phyloP scores from a whole-genome alignment of 371 early-diverging fungal genomes.

The Mortierella sp. region DNA sequence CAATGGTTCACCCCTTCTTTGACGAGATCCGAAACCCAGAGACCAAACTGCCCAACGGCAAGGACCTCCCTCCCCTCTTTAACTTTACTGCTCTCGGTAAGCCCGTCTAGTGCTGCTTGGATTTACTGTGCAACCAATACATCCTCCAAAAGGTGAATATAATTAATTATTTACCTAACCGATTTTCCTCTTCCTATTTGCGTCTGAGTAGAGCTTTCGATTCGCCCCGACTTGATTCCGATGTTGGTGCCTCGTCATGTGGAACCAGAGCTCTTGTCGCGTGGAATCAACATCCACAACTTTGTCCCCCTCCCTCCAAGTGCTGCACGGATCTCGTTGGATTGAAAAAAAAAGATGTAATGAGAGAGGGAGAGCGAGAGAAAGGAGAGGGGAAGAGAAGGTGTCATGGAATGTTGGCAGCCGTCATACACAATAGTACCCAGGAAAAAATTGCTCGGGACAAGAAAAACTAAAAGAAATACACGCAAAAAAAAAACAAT shows the following conservation, averaged over 20 bases:
- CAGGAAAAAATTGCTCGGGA: no score
- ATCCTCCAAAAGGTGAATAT: no score
- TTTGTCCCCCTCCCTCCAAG: slow-evolving; percentile 67
- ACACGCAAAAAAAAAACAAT: neutral
- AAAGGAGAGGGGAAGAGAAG: no score
- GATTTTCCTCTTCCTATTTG: no score
- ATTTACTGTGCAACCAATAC: no score
- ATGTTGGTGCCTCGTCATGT: slow-evolving; percentile 81
- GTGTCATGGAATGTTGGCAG: no score
- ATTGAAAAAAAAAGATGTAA: slow-evolving; percentile 46
- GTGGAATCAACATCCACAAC: slow-evolving; percentile 75
- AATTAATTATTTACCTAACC: no score
- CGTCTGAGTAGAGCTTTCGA: slow-evolving; percentile 85
- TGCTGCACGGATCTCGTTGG: slow-evolving; percentile 58
- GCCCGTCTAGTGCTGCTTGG: no score
- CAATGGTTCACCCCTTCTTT: slow-evolving; percentile 97
- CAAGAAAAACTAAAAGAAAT: neutral
- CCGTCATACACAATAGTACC: no score
- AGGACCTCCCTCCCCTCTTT: slow-evolving; percentile 90
- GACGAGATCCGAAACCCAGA: slow-evolving; percentile 92
- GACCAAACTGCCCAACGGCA: slow-evolving; percentile 82
- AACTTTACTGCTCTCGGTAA: slow-evolving; percentile 90
- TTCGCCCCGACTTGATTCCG: slow-evolving; percentile 80
- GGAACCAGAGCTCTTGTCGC: slow-evolving; percentile 65
- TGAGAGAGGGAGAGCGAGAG: no score